phyloP scores from a whole-genome alignment of 495 filamentous ascomycete genomes.

The Clavariopsis aquatica region DNA sequence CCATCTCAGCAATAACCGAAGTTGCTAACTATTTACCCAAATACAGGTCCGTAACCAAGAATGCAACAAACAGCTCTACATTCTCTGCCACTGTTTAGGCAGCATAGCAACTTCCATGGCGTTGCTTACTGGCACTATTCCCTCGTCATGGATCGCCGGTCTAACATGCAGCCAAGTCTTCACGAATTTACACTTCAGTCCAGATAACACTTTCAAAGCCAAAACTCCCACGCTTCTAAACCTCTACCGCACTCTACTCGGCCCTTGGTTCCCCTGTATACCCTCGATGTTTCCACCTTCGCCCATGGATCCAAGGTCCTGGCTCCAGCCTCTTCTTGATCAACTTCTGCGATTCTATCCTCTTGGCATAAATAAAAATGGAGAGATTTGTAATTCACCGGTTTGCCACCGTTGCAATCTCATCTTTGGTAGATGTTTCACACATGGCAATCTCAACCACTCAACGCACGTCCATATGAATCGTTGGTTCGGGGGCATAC shows the following conservation, averaged over 20 bases:
- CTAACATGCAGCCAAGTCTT: slow-evolving; percentile 66
- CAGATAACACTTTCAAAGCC: slow-evolving; percentile 59
- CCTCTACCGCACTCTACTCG: slow-evolving; percentile 47
- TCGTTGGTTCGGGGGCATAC: slow-evolving; percentile 63
- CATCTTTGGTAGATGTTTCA: slow-evolving; percentile 63
- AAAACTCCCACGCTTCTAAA: slow-evolving; percentile 52
- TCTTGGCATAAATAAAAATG: slow-evolving; percentile 45
- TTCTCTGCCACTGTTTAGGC: slow-evolving; percentile 68
- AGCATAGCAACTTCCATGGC: slow-evolving; percentile 60
- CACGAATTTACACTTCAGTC: slow-evolving; percentile 62
- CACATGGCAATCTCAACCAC: slow-evolving; percentile 63
- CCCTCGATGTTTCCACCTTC: slow-evolving; percentile 49
- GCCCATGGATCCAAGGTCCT: slow-evolving; percentile 25
- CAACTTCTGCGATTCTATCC: slow-evolving; percentile 63
- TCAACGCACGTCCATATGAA: slow-evolving; percentile 64
- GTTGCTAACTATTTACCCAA: neutral
- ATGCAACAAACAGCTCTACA: slow-evolving; percentile 52
- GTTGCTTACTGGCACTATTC: slow-evolving; percentile 66
- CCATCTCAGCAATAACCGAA: neutral
- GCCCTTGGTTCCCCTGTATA: slow-evolving; percentile 58
- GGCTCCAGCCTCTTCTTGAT: slow-evolving; percentile 55
- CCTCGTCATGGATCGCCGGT: slow-evolving; percentile 59
- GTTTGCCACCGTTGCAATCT: slow-evolving; percentile 62
- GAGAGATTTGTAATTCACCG: slow-evolving; percentile 64
- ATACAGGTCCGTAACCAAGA: slow-evolving; percentile 41